phyloP scores from a whole-genome alignment of 345 rosid genomes.

The Gossypium anomalum region DNA sequence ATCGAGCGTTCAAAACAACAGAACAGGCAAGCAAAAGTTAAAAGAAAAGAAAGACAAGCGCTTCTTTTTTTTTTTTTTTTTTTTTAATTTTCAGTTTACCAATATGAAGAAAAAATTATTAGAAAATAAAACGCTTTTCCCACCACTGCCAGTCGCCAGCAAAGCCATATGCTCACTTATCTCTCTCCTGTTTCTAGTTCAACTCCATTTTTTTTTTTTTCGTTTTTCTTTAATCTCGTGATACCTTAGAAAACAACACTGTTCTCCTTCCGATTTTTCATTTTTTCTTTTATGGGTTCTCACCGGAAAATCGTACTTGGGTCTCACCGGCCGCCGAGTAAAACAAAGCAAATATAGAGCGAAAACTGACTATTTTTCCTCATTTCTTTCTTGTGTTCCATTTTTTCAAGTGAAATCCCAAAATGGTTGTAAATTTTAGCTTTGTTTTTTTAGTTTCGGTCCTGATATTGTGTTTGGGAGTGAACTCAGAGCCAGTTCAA shows the following conservation, averaged over 20 bases:
- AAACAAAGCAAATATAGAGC: slow-evolving; percentile 16
- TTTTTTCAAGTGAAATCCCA: background rate
- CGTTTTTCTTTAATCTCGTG: slow-evolving; percentile 20
- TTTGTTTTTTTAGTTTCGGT: slow-evolving; percentile 24
- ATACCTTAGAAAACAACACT: slow-evolving; percentile 1
- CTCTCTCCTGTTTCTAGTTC: slow-evolving; percentile 14
- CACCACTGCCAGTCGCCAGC: slow-evolving; percentile 17
- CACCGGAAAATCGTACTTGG: slow-evolving; percentile 31
- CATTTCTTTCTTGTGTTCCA: background rate
- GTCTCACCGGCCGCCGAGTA: slow-evolving; percentile 3
- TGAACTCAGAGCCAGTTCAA: slow-evolving; percentile 55
- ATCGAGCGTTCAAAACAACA: background rate
- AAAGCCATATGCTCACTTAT: background rate
- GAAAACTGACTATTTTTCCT: background rate
- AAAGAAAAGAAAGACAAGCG: background rate
- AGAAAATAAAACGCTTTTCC: slow-evolving; percentile 18
- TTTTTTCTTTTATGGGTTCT: slow-evolving; percentile 32
- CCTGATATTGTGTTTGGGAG: slow-evolving; percentile 35
- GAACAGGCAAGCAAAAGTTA: background rate
- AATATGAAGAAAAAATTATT: background rate
- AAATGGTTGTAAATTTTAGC: slow-evolving; percentile 34
- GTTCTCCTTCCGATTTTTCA: background rate
- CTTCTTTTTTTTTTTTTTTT: background rate
- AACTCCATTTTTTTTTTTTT: slow-evolving; percentile 15
- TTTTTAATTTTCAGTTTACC: background rate